Evolutionary conservation across 1,284 basidiomycete species (phyloP).

Genomic region (Wallemia mellicola): DNA sequence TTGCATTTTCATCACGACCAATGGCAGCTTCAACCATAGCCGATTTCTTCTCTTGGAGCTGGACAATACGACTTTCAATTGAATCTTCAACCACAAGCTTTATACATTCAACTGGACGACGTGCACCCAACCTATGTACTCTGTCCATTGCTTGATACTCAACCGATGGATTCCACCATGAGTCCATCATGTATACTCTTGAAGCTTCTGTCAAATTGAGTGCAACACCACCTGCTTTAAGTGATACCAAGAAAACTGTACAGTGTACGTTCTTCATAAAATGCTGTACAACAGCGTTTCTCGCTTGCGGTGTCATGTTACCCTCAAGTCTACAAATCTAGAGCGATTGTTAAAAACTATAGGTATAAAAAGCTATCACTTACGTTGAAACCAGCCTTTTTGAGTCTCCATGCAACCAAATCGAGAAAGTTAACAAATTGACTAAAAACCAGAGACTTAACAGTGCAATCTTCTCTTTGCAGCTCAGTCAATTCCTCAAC

Average conservation of each 20-base stretch:
- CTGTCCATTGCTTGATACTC: conserved; percentile 52
- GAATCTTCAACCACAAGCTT: conserved; percentile 87
- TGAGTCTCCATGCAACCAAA: conserved; percentile 70
- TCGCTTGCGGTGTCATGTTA: conserved; percentile 83
- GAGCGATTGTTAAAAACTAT: conserved; percentile 2
- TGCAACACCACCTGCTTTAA: conserved; percentile 91
- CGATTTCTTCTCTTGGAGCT: conserved; percentile 16
- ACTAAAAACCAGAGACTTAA: conserved; percentile 87
- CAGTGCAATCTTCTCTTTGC: conserved; percentile 54
- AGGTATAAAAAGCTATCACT: conserved; percentile 6
- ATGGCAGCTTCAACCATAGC: conserved; percentile 1
- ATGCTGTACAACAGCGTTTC: conserved; percentile 38
- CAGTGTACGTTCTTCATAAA: conserved; percentile 30
- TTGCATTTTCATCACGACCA: background rate
- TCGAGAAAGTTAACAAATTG: conserved; percentile 69
- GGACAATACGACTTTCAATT: conserved; percentile 78
- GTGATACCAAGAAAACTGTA: conserved; percentile 72
- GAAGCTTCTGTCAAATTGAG: conserved; percentile 76
- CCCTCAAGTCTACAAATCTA: conserved; percentile 88
- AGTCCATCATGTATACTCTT: conserved; percentile 37
- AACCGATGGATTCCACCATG: conserved; percentile 14
- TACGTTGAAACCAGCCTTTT: conserved; percentile 39
- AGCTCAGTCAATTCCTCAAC: conserved; percentile 74
- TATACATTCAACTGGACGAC: conserved; percentile 67
- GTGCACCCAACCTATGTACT: conserved; percentile 56